phyloP scores from a whole-genome alignment of 202 grass and related monocot species.

The Zizania palustris region DNA sequence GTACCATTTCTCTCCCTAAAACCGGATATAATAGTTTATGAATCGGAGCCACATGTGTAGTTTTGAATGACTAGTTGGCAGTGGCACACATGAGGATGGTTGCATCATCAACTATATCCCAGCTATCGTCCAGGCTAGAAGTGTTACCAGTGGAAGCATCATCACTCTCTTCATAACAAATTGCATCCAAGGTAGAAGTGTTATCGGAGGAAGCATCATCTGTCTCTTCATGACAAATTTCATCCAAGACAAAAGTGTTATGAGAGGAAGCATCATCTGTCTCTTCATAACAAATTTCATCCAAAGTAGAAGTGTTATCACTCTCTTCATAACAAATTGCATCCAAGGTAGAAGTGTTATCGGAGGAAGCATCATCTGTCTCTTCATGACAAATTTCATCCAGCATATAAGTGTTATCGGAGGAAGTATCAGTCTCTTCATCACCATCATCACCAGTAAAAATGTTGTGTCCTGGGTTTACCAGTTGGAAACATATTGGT shows the following conservation, averaged over 20 bases:
- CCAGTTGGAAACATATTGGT: not conserved
- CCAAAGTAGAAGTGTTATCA: no score
- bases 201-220: no score
- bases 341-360: no score
- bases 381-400: no score
- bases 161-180: not conserved
- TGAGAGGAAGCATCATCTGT: not conserved
- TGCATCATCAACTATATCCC: constrained; percentile 34
- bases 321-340: no score
- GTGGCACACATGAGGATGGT: not conserved
- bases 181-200: no score
- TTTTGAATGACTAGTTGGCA: not conserved
- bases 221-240: no score
- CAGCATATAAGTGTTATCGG: no score
- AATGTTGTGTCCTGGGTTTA: not conserved
- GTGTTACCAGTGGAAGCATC: not conserved
- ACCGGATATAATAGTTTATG: not conserved
- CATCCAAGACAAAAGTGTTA: constrained; percentile 14
- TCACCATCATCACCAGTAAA: no score
- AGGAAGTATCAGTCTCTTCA: no score
- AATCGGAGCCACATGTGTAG: not conserved
- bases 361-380: no score
- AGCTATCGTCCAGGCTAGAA: constrained; percentile 31
- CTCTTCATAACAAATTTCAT: constrained; percentile 1
- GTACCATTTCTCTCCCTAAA: not conserved